These are phyloP conservation scores for Hondaea fermentalgiana DNA, from an alignment of 108 stramenopile genomes.

Conservation along the genomic window DNA sequence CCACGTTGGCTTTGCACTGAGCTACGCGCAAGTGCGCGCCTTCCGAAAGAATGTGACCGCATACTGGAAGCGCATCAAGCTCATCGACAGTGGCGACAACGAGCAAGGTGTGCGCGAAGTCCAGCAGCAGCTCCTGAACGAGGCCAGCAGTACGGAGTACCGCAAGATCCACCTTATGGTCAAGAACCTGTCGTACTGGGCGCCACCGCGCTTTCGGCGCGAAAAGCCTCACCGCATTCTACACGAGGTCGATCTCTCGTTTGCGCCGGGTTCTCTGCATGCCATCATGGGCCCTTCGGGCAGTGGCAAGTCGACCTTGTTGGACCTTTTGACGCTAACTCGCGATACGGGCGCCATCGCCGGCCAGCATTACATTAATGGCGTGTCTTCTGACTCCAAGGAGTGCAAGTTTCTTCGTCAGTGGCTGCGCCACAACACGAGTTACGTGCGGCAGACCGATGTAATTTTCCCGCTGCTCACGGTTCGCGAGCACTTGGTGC, in stretches of 20 bases:
- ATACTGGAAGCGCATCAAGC: background rate
- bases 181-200: background rate
- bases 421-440: background rate
- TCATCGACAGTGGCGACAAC: background rate
- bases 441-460: background rate
- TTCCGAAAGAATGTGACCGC: background rate
- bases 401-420: background rate
- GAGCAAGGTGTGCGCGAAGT: background rate
- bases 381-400: background rate
- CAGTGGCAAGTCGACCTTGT: background rate
- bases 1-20: background rate
- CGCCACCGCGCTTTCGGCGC: background rate
- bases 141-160: conserved; percentile 1
- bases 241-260: background rate
- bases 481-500: background rate
- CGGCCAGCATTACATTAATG: background rate
- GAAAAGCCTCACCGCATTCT: background rate
- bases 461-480: background rate
- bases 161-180: background rate
- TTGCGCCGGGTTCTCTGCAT: background rate
- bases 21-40: background rate
- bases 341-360: background rate
- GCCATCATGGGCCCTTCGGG: conserved; percentile 10
- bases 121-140: conserved; percentile 9
- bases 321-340: background rate